Base-by-base conservation (phyloP, 129 eudicot species). In the Tagetes erecta region DNA sequence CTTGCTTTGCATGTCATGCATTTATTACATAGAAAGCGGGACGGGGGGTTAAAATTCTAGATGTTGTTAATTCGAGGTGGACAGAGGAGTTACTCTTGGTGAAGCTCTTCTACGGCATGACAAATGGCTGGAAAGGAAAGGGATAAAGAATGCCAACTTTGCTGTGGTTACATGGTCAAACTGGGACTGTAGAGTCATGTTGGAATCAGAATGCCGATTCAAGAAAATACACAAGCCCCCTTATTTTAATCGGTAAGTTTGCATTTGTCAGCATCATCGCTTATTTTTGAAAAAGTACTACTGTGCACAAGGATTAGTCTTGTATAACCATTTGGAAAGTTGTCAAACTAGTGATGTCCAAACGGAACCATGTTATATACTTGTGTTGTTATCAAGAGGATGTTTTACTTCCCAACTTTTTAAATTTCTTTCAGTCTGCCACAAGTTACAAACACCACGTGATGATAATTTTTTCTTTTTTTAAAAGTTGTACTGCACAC, bases 141-240 rank as follows among this genome's bases (percentile, higher is more conserved):
- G 98, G 51, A 83, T 94, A 49, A 90, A 90, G 55, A 86, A 86
- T 80, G 79, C 96, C 58, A 88, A 94, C 76, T 94, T 94, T 83
- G 96, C 96, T 38, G 96, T 94, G 46, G 98, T 94, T n/a, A 93
- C 98, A 6, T 94, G 98, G 98, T 90, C 98, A 55, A 86, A 88
- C 82, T 94, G 98, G 98, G 98, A 94, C 76, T 94, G 98, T 73
- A 71, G 80, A 60, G 98, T 94, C 40, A 90, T 94, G 98, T 60
- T 94, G 84, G 97, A 94, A 85, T 90, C 98, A 6, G 98, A 94
- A 74, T 94, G 98, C 87, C 88, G 96, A 38, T 90, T 78, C 87
- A 94, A 94, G 81, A 88, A 87, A 46, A 85, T 94, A 9, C 80
- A 87, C 59, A 94, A 94, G 86, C 98, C 98, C 69, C 86, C 96